A percentile compares a stretch with the other conserved stretches of the same genome.
phyloP scores from a whole-genome alignment of 2,329 filamentous ascomycete species.

The Grosmannia penicillata region DNA sequence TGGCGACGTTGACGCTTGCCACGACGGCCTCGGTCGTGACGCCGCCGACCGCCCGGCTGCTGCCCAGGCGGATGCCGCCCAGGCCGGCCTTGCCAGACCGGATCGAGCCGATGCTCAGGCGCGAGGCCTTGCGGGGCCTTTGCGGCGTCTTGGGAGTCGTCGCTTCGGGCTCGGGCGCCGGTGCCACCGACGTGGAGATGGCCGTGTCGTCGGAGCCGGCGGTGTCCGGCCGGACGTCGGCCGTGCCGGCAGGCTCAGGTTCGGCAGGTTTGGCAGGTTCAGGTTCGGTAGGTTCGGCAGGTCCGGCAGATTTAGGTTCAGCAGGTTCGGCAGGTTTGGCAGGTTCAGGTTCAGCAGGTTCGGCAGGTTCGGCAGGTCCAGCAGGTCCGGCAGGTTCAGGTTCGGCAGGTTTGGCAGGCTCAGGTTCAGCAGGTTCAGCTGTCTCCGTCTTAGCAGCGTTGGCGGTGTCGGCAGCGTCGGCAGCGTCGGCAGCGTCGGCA shows the following conservation, averaged over 20 bases:
- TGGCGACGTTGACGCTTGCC: background rate
- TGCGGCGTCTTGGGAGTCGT: background rate
- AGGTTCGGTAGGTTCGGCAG: too few relatives aligned
- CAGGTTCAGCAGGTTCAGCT: too few relatives aligned
- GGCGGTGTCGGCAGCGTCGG: background rate
- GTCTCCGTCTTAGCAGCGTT: too few relatives aligned
- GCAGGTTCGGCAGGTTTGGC: too few relatives aligned
- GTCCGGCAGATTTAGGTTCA: too few relatives aligned
- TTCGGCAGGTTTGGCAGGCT: too few relatives aligned
- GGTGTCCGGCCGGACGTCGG: too few relatives aligned
- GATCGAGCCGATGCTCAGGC: slow-evolving; percentile 18
- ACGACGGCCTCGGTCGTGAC: slow-evolving; percentile 7
- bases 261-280: too few relatives aligned
- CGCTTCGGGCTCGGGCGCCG: too few relatives aligned
- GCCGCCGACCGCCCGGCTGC: slow-evolving; percentile 10
- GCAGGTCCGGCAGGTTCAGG: background rate
- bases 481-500: background rate
- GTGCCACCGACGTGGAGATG: background rate
- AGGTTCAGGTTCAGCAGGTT: background rate
- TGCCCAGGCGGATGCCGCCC: slow-evolving; percentile 10
- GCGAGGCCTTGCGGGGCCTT: slow-evolving; percentile 16
- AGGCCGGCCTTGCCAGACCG: slow-evolving; percentile 8
- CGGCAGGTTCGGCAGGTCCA: background rate
- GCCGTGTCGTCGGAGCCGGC: background rate
- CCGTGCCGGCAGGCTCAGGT: background rate